A percentile compares a stretch with the other conserved stretches of the same genome.
These are phyloP conservation scores for Pseudisothecium myosuroides DNA, from an alignment of 225 moss, liverwort and hornwort species.

Conservation along the genomic window DNA sequence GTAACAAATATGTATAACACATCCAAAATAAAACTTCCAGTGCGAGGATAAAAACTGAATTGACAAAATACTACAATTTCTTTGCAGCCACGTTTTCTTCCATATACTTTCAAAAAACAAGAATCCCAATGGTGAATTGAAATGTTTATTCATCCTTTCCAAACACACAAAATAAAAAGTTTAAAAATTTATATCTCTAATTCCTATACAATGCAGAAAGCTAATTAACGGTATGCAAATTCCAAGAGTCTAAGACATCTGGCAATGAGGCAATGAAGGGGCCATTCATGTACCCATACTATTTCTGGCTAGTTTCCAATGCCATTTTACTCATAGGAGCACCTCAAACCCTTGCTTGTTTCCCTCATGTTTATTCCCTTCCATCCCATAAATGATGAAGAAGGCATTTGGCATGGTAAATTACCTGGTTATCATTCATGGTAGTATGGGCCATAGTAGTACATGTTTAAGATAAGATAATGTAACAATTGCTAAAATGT, in stretches of 20 bases:
- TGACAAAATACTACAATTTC: not conserved
- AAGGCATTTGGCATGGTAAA: too few species aligned
- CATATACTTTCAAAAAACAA: too few species aligned
- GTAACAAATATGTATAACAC: not conserved
- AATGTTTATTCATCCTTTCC: not conserved
- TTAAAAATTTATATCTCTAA: not conserved
- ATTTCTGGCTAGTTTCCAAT: not conserved
- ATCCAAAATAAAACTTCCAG: not conserved
- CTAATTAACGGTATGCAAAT: not conserved
- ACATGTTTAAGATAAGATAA: too few species aligned
- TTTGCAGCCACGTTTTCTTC: not conserved
- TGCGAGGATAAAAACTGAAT: not conserved
- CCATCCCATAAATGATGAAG: too few species aligned
- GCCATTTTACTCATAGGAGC: too few species aligned
- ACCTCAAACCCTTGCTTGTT: too few species aligned
- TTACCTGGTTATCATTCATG: too few species aligned
- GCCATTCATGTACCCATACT: not conserved
- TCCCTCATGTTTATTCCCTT: too few species aligned
- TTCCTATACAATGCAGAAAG: not conserved
- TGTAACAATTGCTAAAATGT: too few species aligned
- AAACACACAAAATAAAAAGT: not conserved
- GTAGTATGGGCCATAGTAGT: too few species aligned
- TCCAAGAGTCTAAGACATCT: not conserved
- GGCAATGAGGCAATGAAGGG: not conserved
- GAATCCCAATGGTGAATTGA: not conserved